phyloP scores from a whole-genome alignment of 1,284 basidiomycete genomes.

The Microbotryum violaceum region DNA sequence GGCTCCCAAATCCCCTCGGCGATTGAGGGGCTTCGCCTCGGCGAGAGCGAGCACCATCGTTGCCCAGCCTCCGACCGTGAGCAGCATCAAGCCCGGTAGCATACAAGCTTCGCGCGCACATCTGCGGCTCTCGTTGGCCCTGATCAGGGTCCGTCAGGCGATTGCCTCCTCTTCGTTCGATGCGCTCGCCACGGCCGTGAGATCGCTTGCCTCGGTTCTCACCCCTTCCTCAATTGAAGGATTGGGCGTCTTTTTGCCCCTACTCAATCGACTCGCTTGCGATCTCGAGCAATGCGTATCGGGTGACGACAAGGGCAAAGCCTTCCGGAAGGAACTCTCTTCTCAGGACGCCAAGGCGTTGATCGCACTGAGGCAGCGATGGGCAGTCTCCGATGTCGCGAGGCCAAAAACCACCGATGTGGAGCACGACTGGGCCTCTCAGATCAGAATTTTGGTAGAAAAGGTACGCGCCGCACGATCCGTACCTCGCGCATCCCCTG shows the following conservation, averaged over 20 bases:
- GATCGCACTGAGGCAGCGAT: neutral
- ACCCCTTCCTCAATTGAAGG: neutral
- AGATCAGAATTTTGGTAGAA: neutral
- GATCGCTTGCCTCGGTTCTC: neutral
- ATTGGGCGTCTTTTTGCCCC: neutral
- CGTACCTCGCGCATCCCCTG: too few relatives aligned
- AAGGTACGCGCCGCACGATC: neutral
- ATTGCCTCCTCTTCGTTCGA: neutral
- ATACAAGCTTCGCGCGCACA: neutral
- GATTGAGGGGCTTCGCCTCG: too few relatives aligned
- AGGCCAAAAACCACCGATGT: neutral
- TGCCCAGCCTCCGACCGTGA: neutral
- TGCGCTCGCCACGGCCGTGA: neutral
- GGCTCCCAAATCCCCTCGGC: too few relatives aligned
- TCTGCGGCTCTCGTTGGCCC: slow-evolving; percentile 1
- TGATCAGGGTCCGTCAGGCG: neutral
- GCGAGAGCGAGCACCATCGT: too few relatives aligned
- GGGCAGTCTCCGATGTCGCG: neutral
- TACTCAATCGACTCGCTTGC: neutral
- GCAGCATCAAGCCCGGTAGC: slow-evolving; percentile 2
- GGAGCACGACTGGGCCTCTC: neutral
- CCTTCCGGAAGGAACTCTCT: neutral
- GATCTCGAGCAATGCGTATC: neutral
- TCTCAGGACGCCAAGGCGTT: neutral
- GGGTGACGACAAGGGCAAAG: neutral